A percentile compares a stretch with the other conserved stretches of the same genome.
These are phyloP conservation scores for Dalbergia oliveri DNA, from an alignment of 306 rosid species.

Conservation along the genomic window DNA sequence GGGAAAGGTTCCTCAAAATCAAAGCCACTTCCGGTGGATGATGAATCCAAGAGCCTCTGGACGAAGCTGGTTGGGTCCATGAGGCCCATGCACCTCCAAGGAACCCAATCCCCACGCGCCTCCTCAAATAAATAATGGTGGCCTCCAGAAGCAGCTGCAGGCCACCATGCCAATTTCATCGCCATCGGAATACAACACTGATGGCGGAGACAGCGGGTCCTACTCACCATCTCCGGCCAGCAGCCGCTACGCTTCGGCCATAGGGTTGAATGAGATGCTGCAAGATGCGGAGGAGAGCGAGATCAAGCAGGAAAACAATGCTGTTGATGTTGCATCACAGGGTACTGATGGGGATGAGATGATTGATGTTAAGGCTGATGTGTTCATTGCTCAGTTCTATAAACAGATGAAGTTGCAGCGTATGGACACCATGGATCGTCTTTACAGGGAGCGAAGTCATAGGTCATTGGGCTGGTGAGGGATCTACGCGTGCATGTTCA, in stretches of 20 bases:
- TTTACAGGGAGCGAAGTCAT: slow-evolving; percentile 45
- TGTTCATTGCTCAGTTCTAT: slow-evolving; percentile 78
- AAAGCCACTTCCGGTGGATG: neutral
- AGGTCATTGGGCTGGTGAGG: slow-evolving; percentile 60
- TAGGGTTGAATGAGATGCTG: slow-evolving; percentile 62
- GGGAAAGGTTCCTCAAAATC: slow-evolving; percentile 51
- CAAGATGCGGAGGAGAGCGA: slow-evolving; percentile 27
- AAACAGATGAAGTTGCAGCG: slow-evolving; percentile 71
- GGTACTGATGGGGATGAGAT: slow-evolving; percentile 52
- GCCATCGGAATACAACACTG: neutral
- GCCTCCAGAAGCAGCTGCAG: too few species aligned
- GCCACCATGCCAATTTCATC: too few species aligned
- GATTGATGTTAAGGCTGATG: slow-evolving; percentile 82
- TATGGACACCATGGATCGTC: slow-evolving; percentile 35
- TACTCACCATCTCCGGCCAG: slow-evolving; percentile 36
- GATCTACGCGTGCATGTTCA: neutral
- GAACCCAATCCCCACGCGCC: slow-evolving; percentile 11
- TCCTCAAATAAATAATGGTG: neutral
- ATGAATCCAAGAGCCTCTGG: slow-evolving; percentile 53
- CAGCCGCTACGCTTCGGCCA: slow-evolving; percentile 59
- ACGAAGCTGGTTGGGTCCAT: slow-evolving; percentile 59
- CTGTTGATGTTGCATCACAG: neutral
- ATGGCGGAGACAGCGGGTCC: neutral
- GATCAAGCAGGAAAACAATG: neutral
- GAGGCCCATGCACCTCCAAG: slow-evolving; percentile 71